Conservation (phyloP, 805 yeast species). For the Saccharomycopsis sp. region DNA sequence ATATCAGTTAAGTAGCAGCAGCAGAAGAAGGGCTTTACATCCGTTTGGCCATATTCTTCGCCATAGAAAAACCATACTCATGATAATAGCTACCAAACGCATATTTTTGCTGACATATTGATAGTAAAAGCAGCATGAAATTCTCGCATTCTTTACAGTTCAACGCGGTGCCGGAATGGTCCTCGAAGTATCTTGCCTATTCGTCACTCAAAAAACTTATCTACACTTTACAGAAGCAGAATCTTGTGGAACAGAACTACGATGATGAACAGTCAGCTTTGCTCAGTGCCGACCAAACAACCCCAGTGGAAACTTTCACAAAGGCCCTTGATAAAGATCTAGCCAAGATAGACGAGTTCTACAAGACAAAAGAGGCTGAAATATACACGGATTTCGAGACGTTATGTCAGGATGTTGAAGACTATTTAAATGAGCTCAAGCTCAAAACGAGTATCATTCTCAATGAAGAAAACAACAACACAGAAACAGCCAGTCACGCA, state of each 20-base stretch:
- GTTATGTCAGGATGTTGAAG: slow-evolving; percentile 54
- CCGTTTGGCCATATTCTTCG: too few species aligned
- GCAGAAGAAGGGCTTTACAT: too few species aligned
- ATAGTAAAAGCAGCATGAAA: slow-evolving; percentile 60
- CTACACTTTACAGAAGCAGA: slow-evolving; percentile 72
- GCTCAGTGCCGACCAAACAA: slow-evolving; percentile 23
- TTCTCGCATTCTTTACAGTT: slow-evolving; percentile 92
- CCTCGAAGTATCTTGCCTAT: slow-evolving; percentile 84
- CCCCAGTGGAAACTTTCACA: slow-evolving; percentile 42
- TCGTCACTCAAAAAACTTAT: slow-evolving; percentile 80
- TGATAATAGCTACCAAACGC: too few species aligned
- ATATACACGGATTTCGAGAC: slow-evolving; percentile 46
- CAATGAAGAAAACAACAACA: slow-evolving; percentile 15
- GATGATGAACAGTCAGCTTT: slow-evolving; percentile 9
- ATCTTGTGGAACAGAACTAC: slow-evolving; percentile 22
- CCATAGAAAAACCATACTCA: too few species aligned
- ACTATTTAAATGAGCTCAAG: slow-evolving; percentile 32
- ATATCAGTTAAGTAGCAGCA: too few species aligned
- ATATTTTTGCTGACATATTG: too few species aligned
- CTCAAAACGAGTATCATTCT: slow-evolving; percentile 20
- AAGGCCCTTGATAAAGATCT: slow-evolving; percentile 75
- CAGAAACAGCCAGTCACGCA: slow-evolving; percentile 5
- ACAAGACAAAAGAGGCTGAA: slow-evolving; percentile 55
- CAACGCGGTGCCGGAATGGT: slow-evolving; percentile 98
- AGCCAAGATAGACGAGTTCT: slow-evolving; percentile 70